Evolutionary conservation across 345 rosid species (phyloP).

Genomic region (Limnanthes douglasii): DNA sequence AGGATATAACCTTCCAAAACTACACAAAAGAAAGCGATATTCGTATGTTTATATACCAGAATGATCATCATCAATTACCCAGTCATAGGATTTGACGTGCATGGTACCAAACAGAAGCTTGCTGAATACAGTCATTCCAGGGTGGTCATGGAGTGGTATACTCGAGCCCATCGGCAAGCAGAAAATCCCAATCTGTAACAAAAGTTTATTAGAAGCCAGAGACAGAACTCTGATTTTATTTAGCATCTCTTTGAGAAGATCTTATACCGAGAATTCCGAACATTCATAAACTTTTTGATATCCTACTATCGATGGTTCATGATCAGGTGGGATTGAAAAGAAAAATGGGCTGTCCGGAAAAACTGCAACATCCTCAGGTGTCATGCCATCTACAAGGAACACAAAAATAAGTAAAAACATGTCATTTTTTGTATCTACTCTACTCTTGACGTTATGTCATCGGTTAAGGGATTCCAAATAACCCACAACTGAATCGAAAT

Average conservation of each 20-base stretch:
- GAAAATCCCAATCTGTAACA: slow-evolving; percentile 72
- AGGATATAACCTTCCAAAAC: too few species aligned
- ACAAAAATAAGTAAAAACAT: not conserved
- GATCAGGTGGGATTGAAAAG: slow-evolving; percentile 1
- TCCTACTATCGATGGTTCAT: slow-evolving; percentile 25
- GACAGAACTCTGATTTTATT: not conserved
- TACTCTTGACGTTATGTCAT: too few species aligned
- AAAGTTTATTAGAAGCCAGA: slow-evolving; percentile 9
- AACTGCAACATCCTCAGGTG: slow-evolving; percentile 50
- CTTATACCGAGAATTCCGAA: slow-evolving; percentile 55
- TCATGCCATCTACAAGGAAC: slow-evolving; percentile 36
- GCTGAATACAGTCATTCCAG: slow-evolving; percentile 94
- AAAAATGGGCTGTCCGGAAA: slow-evolving; percentile 35
- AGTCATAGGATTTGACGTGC: slow-evolving; percentile 96
- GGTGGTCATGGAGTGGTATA: slow-evolving; percentile 94
- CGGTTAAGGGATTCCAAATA: too few species aligned
- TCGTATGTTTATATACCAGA: slow-evolving; percentile 9
- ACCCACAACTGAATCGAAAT: not conserved
- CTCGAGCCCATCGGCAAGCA: slow-evolving; percentile 84
- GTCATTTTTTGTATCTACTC: too few species aligned
- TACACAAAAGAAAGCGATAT: slow-evolving; percentile 3
- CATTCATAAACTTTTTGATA: slow-evolving; percentile 51
- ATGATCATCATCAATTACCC: slow-evolving; percentile 46
- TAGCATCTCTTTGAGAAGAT: not conserved
- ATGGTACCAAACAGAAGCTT: slow-evolving; percentile 82